Evolutionary conservation across 179 eudicot species (phyloP).

Genomic region (Beta macrorhiza): DNA sequence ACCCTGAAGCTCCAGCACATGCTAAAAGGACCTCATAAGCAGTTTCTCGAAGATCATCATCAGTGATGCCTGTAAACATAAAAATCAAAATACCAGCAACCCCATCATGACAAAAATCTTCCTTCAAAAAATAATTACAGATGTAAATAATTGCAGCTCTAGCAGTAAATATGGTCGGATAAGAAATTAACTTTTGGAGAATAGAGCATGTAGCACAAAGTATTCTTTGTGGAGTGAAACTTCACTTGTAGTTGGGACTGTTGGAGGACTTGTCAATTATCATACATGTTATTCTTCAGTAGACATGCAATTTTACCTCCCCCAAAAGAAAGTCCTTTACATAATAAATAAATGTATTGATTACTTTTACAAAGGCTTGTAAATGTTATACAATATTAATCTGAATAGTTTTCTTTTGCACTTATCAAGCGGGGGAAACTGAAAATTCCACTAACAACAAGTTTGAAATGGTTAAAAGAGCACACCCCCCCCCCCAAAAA

Average conservation of each 20-base stretch:
- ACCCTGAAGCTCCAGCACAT: slow-evolving; percentile 99
- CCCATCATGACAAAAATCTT: background rate
- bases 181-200: background rate
- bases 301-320: background rate
- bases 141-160: background rate
- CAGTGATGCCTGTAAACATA: slow-evolving; percentile 62
- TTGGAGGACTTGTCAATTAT: background rate
- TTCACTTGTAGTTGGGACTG: background rate
- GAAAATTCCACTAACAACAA: too few relatives aligned
- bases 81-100: slow-evolving; percentile 12
- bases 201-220: background rate
- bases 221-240: background rate
- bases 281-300: background rate
- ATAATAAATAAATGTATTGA: background rate
- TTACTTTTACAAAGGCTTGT: background rate
- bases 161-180: background rate
- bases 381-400: background rate
- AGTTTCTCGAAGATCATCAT: slow-evolving; percentile 96
- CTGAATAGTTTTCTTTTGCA: background rate
- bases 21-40: slow-evolving; percentile 95
- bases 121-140: background rate
- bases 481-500: too few relatives aligned
- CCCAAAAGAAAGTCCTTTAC: background rate
- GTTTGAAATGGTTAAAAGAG: too few relatives aligned
- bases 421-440: too few relatives aligned